Evolutionary conservation across 2,329 filamentous ascomycete genomes (phyloP).

Genomic region (Phoma sp.): DNA sequence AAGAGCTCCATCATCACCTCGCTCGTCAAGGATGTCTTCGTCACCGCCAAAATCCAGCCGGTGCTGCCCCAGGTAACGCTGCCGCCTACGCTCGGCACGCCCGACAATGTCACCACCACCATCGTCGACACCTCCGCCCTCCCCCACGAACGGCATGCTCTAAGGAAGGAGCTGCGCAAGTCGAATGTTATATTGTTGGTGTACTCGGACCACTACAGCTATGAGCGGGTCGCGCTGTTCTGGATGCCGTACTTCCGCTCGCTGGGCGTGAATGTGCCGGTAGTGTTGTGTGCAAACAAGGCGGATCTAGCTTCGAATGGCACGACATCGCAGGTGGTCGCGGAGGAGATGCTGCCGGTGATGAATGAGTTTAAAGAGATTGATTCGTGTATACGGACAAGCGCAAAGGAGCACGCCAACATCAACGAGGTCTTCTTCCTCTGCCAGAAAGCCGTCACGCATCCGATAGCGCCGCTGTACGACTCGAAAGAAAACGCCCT

Average conservation of each 20-base stretch:
- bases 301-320: constrained; percentile 82
- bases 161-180: constrained; percentile 94
- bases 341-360: constrained; percentile 97
- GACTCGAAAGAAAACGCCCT: constrained; percentile 89
- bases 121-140: constrained; percentile 97
- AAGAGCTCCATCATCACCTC: constrained; percentile 77
- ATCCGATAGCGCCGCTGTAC: constrained; percentile 94
- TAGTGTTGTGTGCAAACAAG: constrained; percentile 97
- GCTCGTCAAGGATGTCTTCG: constrained; percentile 95
- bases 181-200: constrained; percentile 96
- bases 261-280: constrained; percentile 96
- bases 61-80: constrained; percentile 95
- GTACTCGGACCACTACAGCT: constrained; percentile 98
- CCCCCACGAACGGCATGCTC: constrained; percentile 86
- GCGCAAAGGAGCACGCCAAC: constrained; percentile 88
- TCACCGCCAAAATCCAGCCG: constrained; percentile 92
- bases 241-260: constrained; percentile 99
- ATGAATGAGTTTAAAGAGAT: constrained; percentile 99
- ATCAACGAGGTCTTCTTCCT: constrained; percentile 96
- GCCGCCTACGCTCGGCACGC: constrained; percentile 88
- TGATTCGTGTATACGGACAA: constrained; percentile 95
- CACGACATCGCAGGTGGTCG: constrained; percentile 82
- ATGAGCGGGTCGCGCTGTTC: constrained; percentile 94
- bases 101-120: constrained; percentile 95
- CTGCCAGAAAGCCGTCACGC: constrained; percentile 96